These are phyloP conservation scores for Vanrija sp. DNA, from an alignment of 1,284 basidiomycete genomes.

Conservation along the genomic window DNA sequence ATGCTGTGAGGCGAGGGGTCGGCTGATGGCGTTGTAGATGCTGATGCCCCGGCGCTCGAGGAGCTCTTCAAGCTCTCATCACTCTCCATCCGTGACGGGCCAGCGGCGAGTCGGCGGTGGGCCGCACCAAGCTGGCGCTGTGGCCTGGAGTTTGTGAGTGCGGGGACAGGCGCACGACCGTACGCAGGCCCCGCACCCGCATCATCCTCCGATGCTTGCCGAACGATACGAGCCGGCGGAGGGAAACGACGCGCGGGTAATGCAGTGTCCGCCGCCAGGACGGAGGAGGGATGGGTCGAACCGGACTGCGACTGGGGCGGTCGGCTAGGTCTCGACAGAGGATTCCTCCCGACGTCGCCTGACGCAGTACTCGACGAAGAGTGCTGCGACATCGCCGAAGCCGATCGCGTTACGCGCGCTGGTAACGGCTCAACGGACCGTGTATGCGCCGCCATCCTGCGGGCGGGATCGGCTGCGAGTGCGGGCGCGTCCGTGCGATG, in stretches of 20 bases:
- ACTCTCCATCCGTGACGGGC: not conserved
- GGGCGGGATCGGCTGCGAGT: not conserved
- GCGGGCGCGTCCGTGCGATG: not conserved
- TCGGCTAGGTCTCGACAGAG: constrained; percentile 22
- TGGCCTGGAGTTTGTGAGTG: not conserved
- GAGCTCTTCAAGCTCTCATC: too few species aligned
- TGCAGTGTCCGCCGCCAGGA: not conserved
- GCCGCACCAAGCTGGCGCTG: not conserved
- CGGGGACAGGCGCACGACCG: constrained; percentile 3
- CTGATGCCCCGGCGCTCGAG: too few species aligned
- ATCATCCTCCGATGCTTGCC: too few species aligned
- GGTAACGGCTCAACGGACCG: too few species aligned
- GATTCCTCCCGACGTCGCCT: constrained; percentile 5
- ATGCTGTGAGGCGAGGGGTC: not conserved
- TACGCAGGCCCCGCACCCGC: too few species aligned
- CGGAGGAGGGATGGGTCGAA: constrained; percentile 13
- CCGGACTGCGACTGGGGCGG: constrained; percentile 17
- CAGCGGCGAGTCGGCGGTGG: not conserved
- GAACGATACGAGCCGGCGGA: constrained; percentile 21
- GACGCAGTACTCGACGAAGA: not conserved
- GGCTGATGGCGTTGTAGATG: too few species aligned
- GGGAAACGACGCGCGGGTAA: constrained; percentile 15
- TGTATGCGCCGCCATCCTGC: not conserved
- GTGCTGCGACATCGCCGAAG: not conserved
- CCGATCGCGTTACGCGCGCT: not conserved